Base-by-base conservation (phyloP, 2,329 filamentous ascomycete species). In the Colletotrichum ledebouriae region DNA sequence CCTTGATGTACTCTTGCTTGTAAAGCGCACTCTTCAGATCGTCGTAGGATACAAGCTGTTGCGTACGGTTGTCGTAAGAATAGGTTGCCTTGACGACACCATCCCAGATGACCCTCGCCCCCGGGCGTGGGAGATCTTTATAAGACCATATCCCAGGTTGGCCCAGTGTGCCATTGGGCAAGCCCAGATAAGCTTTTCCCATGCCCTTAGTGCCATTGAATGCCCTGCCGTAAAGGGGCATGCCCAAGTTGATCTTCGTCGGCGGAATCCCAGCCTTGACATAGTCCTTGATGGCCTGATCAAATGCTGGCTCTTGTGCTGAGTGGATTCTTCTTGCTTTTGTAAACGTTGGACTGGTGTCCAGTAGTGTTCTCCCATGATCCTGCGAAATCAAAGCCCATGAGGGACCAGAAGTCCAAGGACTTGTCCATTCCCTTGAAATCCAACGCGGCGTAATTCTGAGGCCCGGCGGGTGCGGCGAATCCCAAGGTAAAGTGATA, bases 101-200 rank as follows among this genome's bases (percentile, higher is more conserved):
- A 74, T 94, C 91, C 62, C 87, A 85, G 49, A 81, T 71, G 72
- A 91, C 87, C 1, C 79, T 79, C 0, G 90, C 87, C 1, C 88
- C 89, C 0, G 85, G 75, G 29, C 84, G 84, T 0, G 93, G 93
- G 3, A 97, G 84, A 0, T 79, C 90, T 80, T 94, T 96, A 83
- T 92, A 95, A 75, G 96, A 92, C 87, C 90, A 95, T 3, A 94
- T 82, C 0, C 92, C 92, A 15, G 84, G 11, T 10, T 81, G 78
- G 95, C 92, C 89, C 88, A 95, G 65, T 83, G 56, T 89, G 0
- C 92, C 92, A 9, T 80, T 76, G 2, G 92, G 92, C 25, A 90
- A 78, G n/a, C 92, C 91, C 3, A 73, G 83, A 79, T 85, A 96
- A 0, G 85, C 63, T 69, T 85, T 78, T 7, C 93, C 93, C 1